Percentiles rank a stretch among this genome's conserved stretches.
phyloP scores from a whole-genome alignment of 805 yeast genomes.

The Metschnikowia shivogae region DNA sequence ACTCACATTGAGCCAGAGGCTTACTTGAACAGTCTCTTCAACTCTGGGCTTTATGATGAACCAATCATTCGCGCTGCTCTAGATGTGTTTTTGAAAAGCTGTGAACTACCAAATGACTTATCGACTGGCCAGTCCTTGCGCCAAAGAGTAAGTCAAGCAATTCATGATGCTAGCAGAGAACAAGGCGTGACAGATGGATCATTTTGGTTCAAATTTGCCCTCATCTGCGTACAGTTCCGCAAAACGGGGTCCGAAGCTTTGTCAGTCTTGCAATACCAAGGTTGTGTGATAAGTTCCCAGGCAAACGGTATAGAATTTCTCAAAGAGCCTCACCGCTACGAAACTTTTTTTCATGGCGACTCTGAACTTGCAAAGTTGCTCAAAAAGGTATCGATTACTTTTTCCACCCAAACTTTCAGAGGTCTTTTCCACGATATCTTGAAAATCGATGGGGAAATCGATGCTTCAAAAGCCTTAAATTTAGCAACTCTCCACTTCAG shows the following conservation, averaged over 20 bases:
- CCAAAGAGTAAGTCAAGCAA: slow-evolving; percentile 18
- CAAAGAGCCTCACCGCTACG: slow-evolving; percentile 32
- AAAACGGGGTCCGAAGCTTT: slow-evolving; percentile 59
- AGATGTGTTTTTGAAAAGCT: slow-evolving; percentile 46
- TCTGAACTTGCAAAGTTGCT: slow-evolving; percentile 22
- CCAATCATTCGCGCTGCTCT: slow-evolving; percentile 50
- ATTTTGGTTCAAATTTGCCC: slow-evolving; percentile 66
- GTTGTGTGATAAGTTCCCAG: slow-evolving; percentile 23
- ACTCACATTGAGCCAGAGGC: slow-evolving; percentile 5
- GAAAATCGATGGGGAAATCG: slow-evolving; percentile 9
- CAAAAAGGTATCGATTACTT: slow-evolving; percentile 17
- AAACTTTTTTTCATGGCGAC: slow-evolving; percentile 16
- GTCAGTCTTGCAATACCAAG: slow-evolving; percentile 22
- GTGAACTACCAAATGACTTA: slow-evolving; percentile 14
- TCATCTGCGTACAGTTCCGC: slow-evolving; percentile 67
- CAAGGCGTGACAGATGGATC: slow-evolving; percentile 33
- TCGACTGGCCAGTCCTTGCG: slow-evolving; percentile 19
- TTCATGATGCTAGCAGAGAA: slow-evolving; percentile 10
- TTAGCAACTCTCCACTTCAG: slow-evolving; percentile 23
- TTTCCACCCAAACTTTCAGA: slow-evolving; percentile 30
- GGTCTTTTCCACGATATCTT: slow-evolving; percentile 20
- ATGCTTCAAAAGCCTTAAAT: slow-evolving; percentile 17
- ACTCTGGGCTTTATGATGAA: slow-evolving; percentile 46
- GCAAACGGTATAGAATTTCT: slow-evolving; percentile 32
- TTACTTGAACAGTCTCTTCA: slow-evolving; percentile 32